A percentile compares a stretch with the other conserved stretches of the same genome.
phyloP scores from a whole-genome alignment of 257 asterid species.

The Perilla frutescens region DNA sequence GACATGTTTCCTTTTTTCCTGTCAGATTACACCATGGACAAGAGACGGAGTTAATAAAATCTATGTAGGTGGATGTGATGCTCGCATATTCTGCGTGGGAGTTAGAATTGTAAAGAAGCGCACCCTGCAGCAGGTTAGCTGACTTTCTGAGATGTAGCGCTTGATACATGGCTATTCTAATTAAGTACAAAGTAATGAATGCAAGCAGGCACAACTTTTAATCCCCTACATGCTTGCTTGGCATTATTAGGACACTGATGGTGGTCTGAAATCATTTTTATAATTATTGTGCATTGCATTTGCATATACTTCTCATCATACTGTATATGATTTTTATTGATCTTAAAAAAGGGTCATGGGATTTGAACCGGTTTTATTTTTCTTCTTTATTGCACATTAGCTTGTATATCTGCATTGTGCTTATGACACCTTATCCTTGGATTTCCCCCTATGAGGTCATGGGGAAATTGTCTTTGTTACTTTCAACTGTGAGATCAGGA shows the following conservation, averaged over 20 bases:
- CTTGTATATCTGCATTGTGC: slow-evolving; percentile 35
- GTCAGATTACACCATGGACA: slow-evolving; percentile 88
- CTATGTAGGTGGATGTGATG: slow-evolving; percentile 83
- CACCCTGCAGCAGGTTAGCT: slow-evolving; percentile 77
- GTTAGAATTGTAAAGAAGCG: slow-evolving; percentile 93
- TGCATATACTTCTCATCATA: slow-evolving; percentile 6
- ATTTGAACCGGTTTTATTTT: slow-evolving; percentile 11
- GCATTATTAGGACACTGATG: slow-evolving; percentile 15
- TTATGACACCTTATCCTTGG: slow-evolving; percentile 27
- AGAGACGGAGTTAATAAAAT: slow-evolving; percentile 94
- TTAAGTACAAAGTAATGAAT: slow-evolving; percentile 19
- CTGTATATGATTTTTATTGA: neutral
- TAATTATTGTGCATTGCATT: slow-evolving; percentile 5
- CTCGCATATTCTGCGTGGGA: slow-evolving; percentile 90
- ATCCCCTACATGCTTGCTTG: slow-evolving; percentile 19
- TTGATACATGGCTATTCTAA: slow-evolving; percentile 1
- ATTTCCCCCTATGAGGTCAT: slow-evolving; percentile 17
- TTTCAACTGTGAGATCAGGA: slow-evolving; percentile 27
- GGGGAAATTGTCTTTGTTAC: slow-evolving; percentile 31
- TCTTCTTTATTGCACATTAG: slow-evolving; percentile 22
- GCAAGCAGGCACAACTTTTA: neutral
- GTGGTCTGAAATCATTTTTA: neutral
- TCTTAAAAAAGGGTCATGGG: neutral
- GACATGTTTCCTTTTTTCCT: slow-evolving; percentile 43
- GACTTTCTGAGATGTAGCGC: slow-evolving; percentile 8